These are phyloP conservation scores for Pseudopithomyces maydicus DNA, from an alignment of 2,329 filamentous ascomycete species.

Conservation along the genomic window DNA sequence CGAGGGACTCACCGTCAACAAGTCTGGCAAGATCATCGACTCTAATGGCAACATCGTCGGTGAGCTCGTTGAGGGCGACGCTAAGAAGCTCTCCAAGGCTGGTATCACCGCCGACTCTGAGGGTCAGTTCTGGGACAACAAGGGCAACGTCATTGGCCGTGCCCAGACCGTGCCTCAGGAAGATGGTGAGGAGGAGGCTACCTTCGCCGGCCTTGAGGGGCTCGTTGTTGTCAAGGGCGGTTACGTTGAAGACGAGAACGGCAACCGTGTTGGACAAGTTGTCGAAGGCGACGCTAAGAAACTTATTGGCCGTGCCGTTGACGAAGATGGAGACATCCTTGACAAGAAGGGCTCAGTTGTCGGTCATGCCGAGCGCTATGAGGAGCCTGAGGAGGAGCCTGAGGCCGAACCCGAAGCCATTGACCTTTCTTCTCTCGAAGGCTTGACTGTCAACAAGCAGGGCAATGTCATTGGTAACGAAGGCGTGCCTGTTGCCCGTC, in stretches of 20 bases:
- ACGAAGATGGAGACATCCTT: slow-evolving; percentile 59
- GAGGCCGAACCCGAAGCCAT: slow-evolving; percentile 49
- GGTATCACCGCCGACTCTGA: slow-evolving; percentile 52
- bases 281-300: slow-evolving; percentile 58
- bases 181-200: slow-evolving; percentile 54
- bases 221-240: slow-evolving; percentile 57
- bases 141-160: slow-evolving; percentile 57
- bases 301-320: slow-evolving; percentile 55
- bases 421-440: slow-evolving; percentile 53
- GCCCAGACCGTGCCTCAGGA: slow-evolving; percentile 54
- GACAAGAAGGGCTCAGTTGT: slow-evolving; percentile 60
- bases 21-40: slow-evolving; percentile 57
- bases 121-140: slow-evolving; percentile 60
- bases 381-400: slow-evolving; percentile 67
- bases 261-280: slow-evolving; percentile 55
- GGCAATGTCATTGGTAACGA: slow-evolving; percentile 57
- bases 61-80: slow-evolving; percentile 56
- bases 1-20: slow-evolving; percentile 57
- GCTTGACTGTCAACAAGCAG: slow-evolving; percentile 56
- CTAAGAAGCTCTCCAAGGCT: slow-evolving; percentile 59
- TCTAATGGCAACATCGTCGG: slow-evolving; percentile 53
- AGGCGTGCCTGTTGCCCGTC: slow-evolving; percentile 62
- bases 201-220: slow-evolving; percentile 57
- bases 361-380: slow-evolving; percentile 59
- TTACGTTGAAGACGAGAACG: slow-evolving; percentile 56